Conservation (phyloP, 202 grass and related monocot genomes). For the Brachypodium distachyon region DNA sequence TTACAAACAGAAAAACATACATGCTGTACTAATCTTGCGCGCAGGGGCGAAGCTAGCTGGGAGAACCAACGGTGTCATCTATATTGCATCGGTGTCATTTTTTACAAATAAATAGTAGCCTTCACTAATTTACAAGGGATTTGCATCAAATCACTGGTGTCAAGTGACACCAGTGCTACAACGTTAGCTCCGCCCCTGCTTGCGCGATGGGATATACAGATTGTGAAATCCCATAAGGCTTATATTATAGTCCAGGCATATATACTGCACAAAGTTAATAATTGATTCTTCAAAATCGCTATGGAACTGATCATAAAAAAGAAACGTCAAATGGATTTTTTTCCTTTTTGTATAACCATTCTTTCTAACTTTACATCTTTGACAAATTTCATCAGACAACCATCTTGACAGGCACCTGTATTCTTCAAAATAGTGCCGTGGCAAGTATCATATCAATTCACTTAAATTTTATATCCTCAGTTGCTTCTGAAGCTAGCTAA, state of each 20-base stretch:
- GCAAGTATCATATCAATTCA: conserved; percentile 26
- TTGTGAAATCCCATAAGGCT: neutral
- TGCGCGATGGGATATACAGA: neutral
- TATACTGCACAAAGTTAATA: neutral
- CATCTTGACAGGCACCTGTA: conserved; percentile 46
- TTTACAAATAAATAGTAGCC: too few relatives aligned
- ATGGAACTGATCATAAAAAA: neutral
- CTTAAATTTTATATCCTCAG: neutral
- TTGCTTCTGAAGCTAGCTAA: neutral
- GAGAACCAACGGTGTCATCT: too few relatives aligned
- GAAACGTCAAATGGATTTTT: neutral
- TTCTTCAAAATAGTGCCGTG: conserved; percentile 84
- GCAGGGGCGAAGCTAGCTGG: too few relatives aligned
- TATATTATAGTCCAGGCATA: too few relatives aligned
- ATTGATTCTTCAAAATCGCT: neutral
- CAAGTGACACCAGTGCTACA: too few relatives aligned
- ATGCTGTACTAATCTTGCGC: neutral
- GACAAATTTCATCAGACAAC: conserved; percentile 27
- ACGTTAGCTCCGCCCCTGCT: too few relatives aligned
- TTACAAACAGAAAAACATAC: neutral
- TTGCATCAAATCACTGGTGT: too few relatives aligned
- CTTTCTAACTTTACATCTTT: neutral
- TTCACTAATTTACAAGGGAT: too few relatives aligned
- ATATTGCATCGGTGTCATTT: too few relatives aligned
- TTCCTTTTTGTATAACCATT: neutral